Evolutionary conservation across 805 yeast species (phyloP).

Genomic region (Wickerhamomyces queroliae): DNA sequence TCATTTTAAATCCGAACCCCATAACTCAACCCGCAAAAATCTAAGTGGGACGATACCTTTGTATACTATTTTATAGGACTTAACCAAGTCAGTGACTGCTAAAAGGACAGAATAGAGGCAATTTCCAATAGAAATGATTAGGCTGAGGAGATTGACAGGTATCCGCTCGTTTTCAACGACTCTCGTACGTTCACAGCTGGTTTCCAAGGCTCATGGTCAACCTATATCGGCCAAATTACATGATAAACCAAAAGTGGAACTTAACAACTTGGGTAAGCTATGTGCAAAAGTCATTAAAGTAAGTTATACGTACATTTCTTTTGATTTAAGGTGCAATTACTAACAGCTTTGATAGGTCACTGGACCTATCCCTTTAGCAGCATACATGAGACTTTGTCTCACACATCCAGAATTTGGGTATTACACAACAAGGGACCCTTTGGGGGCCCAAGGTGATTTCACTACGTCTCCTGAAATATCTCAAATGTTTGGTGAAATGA

Average conservation of each 20-base stretch:
- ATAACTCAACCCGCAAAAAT: no score
- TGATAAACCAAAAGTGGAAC: not conserved
- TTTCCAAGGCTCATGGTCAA: not conserved
- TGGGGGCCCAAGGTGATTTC: conserved; percentile 68
- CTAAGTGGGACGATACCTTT: no score
- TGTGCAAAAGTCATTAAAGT: conserved; percentile 25
- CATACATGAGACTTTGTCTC: conserved; percentile 77
- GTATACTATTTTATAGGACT: no score
- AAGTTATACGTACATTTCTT: not conserved
- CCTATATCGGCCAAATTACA: not conserved
- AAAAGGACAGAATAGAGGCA: not conserved
- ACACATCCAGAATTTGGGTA: conserved; percentile 76
- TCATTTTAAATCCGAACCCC: no score
- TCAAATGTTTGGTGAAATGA: conserved; percentile 80
- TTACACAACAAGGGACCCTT: conserved; percentile 72
- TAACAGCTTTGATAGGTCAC: conserved; percentile 36
- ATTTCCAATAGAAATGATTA: not conserved
- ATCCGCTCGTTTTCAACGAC: not conserved
- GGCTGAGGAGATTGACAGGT: not conserved
- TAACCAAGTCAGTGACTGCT: no score
- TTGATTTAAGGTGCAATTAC: not conserved
- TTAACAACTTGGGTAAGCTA: conserved; percentile 13
- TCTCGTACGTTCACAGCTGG: not conserved
- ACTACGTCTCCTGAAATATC: conserved; percentile 85
- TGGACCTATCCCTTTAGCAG: conserved; percentile 71